phyloP scores from a whole-genome alignment of 208 protist species.

The Acanthamoeba lugdunensis region DNA sequence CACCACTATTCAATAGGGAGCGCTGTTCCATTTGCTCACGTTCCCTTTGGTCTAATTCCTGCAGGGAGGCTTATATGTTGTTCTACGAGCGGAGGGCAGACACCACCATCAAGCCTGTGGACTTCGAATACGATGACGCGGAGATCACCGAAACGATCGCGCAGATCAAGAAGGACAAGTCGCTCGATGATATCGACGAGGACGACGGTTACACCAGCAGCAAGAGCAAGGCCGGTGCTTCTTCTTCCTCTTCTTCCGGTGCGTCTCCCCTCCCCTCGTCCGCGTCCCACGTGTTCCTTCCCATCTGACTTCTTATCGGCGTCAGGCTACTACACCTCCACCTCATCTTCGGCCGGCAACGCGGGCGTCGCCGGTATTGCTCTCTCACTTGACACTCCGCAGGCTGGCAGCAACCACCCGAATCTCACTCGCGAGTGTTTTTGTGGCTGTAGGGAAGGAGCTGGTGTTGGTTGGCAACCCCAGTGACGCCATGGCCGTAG shows the following conservation, averaged over 20 bases:
- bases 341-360: neutral
- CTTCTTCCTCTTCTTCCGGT: neutral
- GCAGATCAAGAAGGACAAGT: slow-evolving; percentile 7
- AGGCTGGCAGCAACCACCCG: too few relatives aligned
- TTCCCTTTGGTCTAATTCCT: neutral
- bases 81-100: slow-evolving; percentile 27
- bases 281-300: neutral
- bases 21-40: neutral
- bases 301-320: neutral
- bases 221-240: neutral
- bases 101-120: neutral
- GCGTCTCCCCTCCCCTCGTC: neutral
- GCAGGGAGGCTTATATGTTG: neutral
- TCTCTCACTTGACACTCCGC: too few relatives aligned
- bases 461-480: neutral
- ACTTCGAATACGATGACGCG: slow-evolving; percentile 13
- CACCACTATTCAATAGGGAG: neutral
- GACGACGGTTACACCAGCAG: neutral
- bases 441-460: neutral
- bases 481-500: slow-evolving; percentile 7
- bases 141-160: slow-evolving; percentile 11
- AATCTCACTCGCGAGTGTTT: too few relatives aligned
- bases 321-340: slow-evolving; percentile 12
- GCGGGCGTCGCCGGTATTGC: neutral
- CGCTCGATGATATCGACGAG: slow-evolving; percentile 10